phyloP scores from a whole-genome alignment of 2,329 filamentous ascomycete species.

The Akanthomyces muscarius region DNA sequence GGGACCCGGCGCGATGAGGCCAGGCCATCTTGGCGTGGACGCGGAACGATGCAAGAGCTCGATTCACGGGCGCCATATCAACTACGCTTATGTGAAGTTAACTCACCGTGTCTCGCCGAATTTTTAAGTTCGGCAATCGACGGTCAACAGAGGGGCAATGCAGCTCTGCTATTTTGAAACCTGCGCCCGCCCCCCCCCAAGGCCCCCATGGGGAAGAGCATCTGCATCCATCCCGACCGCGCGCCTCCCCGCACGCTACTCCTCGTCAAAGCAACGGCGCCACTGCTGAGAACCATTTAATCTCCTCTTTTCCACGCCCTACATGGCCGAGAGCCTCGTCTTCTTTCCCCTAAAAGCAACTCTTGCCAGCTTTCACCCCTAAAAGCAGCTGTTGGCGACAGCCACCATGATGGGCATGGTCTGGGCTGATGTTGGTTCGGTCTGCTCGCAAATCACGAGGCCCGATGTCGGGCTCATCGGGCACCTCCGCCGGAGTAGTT shows the following conservation, averaged over 20 bases:
- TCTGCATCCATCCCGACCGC: not conserved
- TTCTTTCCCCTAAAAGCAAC: slow-evolving; percentile 4
- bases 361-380: not conserved
- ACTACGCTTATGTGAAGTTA: not conserved
- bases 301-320: slow-evolving; percentile 17
- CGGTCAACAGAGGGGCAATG: not conserved
- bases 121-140: slow-evolving; percentile 1
- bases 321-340: slow-evolving; percentile 3
- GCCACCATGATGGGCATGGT: not conserved
- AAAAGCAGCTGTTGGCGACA: slow-evolving; percentile 11
- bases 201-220: slow-evolving; percentile 13
- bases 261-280: not conserved
- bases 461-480: slow-evolving; percentile 13
- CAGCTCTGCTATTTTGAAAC: not conserved
- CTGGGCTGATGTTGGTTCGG: not conserved
- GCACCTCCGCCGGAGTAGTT: slow-evolving; percentile 1
- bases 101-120: not conserved
- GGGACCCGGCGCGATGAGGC: not conserved
- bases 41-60: not conserved
- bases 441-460: not conserved
- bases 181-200: not conserved
- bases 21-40: not conserved
- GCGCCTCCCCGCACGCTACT: not conserved
- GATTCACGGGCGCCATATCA: not conserved
- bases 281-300: not conserved